Percentiles rank a stretch among this genome's conserved stretches.
Conservation (phyloP, 148 eudicot genomes). For the Cornus suecica region DNA sequence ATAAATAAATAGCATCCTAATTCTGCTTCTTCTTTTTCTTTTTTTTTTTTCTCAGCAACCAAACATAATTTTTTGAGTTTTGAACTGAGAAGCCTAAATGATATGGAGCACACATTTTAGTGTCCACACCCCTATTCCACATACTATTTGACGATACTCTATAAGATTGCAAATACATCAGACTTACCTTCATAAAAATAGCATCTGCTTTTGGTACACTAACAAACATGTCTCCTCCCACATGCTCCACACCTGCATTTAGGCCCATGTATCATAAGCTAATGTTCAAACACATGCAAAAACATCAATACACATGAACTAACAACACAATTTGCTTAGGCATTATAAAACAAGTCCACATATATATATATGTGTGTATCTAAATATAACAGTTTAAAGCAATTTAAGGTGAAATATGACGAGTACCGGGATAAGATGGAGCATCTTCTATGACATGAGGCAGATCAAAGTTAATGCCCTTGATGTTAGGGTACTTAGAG, state of each 20-base stretch:
- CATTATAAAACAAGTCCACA: too few relatives aligned
- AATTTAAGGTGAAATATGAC: neutral
- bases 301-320: neutral
- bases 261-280: neutral
- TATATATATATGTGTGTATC: neutral
- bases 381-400: neutral
- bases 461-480: conserved; percentile 82
- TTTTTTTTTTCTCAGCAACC: too few relatives aligned
- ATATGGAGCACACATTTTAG: neutral
- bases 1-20: too few relatives aligned
- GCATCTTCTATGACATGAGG: conserved; percentile 86
- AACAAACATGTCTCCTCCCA: conserved; percentile 92
- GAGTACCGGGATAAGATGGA: conserved; percentile 56
- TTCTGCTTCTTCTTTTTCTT: too few relatives aligned
- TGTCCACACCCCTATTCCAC: neutral
- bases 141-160: neutral
- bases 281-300: neutral
- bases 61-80: too few relatives aligned
- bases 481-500: conserved; percentile 65
- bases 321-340: too few relatives aligned
- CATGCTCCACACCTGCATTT: conserved; percentile 66
- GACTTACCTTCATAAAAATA: conserved; percentile 79
- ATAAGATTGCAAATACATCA: neutral
- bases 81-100: too few relatives aligned
- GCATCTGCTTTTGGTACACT: conserved; percentile 88